Base-by-base conservation (phyloP, 805 yeast species). In the Debaryomyces maramus region DNA sequence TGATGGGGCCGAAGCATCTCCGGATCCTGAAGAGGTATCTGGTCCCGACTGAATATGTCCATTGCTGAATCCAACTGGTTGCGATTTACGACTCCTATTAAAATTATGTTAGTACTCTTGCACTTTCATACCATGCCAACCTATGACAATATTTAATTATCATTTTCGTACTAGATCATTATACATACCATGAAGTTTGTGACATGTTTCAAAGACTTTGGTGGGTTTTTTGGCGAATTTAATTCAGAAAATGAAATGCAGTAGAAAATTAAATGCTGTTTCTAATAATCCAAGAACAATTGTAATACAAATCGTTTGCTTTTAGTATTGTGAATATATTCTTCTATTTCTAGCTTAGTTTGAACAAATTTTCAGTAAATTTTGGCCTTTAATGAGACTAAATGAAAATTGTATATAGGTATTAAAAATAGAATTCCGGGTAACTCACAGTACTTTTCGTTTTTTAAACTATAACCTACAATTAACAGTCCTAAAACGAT, bases 161-260 rank as follows among this genome's bases (percentile, higher is more conserved):
- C n/a, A n/a, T n/a, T n/a, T n/a, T n/a, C n/a, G n/a, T n/a, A n/a
- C n/a, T n/a, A n/a, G n/a, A n/a, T n/a, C n/a, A n/a, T n/a, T n/a
- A 6, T 32, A 43, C 46, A 22, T 43, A 43, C 46, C 46, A 43
- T 22, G 42, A 36, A 32, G 40, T 33, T 43, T 43, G 46, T 27
- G 46, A 39, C 46, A 43, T 43, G 11, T 28, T 29, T 24, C 28
- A 21, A 32, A 22, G 18, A 17, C 18, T 19, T 22, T 20, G 29
- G 9, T 22, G 22, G 21, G n/a, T 32, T 32, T 20, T 19, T 22
- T 1, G 33, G 21, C 8, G 15, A 33, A 7, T 22, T 15, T 22
- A 19, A 15, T 33, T 16, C n/a, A 21, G 15, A 15, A 17, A 30
- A 30, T 30, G 19, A 16, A 22, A 30, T 14, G 13, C 5, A 11